Conservation (phyloP, 768 basidiomycete species). For the Sutorius australiensis region DNA sequence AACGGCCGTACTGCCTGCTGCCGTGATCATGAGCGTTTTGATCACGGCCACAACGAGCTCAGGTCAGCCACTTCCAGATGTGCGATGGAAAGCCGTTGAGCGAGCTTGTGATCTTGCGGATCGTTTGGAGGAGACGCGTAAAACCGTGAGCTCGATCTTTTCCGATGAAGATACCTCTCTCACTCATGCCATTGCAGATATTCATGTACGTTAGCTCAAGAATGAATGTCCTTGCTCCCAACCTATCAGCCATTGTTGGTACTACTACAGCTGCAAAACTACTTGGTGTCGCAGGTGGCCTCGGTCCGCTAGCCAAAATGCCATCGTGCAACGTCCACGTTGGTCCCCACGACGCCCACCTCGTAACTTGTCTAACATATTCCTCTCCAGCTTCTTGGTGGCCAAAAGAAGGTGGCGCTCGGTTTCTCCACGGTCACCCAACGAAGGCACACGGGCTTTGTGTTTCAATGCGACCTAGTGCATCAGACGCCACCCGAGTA, state of each 20-base stretch:
- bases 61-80: constrained; percentile 65
- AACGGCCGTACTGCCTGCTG: constrained; percentile 74
- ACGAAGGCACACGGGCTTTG: constrained; percentile 91
- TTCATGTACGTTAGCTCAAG: constrained; percentile 99
- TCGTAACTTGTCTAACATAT: constrained; percentile 1
- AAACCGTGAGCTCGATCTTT: constrained; percentile 51
- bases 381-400: constrained; percentile 76
- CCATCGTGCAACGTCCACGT: constrained; percentile 95
- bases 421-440: constrained; percentile 89
- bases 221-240: constrained; percentile 98
- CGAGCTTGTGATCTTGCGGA: constrained; percentile 88
- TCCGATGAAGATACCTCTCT: constrained; percentile 1
- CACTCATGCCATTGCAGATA: constrained; percentile 51
- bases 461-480: constrained; percentile 91
- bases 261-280: constrained; percentile 98
- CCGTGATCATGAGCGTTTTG: constrained; percentile 92
- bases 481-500: constrained; percentile 84
- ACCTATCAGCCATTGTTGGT: constrained; percentile 97
- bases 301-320: constrained; percentile 87
- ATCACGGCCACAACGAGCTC: constrained; percentile 92
- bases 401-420: constrained; percentile 86
- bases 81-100: constrained; percentile 77
- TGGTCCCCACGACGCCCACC: constrained; percentile 28
- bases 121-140: constrained; percentile 82
- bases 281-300: constrained; percentile 93